Conservation (phyloP, 2,329 filamentous ascomycete species). For the Rhynchosporium agropyri region DNA sequence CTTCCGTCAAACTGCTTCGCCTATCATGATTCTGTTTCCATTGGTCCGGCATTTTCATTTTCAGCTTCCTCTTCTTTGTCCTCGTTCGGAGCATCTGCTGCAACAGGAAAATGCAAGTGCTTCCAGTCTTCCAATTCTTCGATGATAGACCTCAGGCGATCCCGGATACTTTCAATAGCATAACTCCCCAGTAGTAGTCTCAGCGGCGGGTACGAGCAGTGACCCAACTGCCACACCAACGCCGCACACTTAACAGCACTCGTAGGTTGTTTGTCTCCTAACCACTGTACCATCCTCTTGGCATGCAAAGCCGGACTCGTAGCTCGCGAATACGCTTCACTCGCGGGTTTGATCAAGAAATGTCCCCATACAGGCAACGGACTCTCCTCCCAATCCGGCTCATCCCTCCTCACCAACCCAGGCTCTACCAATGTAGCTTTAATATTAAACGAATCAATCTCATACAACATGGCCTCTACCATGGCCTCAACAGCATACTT, state of each 20-base stretch:
- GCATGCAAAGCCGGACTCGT: slow-evolving; percentile 87
- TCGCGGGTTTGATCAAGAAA: slow-evolving; percentile 85
- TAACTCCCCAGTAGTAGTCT: slow-evolving; percentile 87
- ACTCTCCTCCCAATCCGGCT: slow-evolving; percentile 57
- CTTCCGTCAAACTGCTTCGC: neutral
- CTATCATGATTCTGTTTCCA: slow-evolving; percentile 28
- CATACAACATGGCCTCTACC: slow-evolving; percentile 95
- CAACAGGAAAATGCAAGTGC: slow-evolving; percentile 69
- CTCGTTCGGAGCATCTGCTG: slow-evolving; percentile 46
- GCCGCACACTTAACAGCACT: slow-evolving; percentile 92
- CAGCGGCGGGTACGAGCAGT: slow-evolving; percentile 91
- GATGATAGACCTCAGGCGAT: slow-evolving; percentile 84
- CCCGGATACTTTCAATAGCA: slow-evolving; percentile 92
- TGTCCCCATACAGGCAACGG: slow-evolving; percentile 84
- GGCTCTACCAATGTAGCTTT: slow-evolving; percentile 93
- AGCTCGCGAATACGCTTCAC: slow-evolving; percentile 75
- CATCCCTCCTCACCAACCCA: slow-evolving; percentile 83
- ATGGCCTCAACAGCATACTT: slow-evolving; percentile 97
- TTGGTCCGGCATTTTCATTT: slow-evolving; percentile 29
- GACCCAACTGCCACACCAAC: slow-evolving; percentile 89
- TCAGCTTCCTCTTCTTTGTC: slow-evolving; percentile 40
- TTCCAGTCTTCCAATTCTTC: slow-evolving; percentile 97
- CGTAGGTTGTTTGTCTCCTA: slow-evolving; percentile 88
- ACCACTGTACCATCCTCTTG: slow-evolving; percentile 89
- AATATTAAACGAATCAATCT: slow-evolving; percentile 88